Percentiles rank a stretch among this genome's conserved stretches.
Conservation (phyloP, 2,329 filamentous ascomycete genomes). For the Corinectria fuckeliana region DNA sequence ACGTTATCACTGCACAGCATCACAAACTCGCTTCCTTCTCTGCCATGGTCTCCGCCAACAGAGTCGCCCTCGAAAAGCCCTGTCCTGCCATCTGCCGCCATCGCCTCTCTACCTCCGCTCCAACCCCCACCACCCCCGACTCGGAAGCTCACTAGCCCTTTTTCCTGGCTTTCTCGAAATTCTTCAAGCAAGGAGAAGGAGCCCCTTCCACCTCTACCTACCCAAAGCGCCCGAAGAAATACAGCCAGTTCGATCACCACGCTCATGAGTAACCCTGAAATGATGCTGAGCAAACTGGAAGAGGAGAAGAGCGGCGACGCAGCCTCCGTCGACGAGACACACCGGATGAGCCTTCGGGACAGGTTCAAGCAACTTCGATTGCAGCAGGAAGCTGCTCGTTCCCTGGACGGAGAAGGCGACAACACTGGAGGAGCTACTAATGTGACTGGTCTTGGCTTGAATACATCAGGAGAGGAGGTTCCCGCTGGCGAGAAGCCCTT, state of each 20-base stretch:
- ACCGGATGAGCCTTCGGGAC: constrained; percentile 72
- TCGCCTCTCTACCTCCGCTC: constrained; percentile 41
- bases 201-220: constrained; percentile 60
- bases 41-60: constrained; percentile 72
- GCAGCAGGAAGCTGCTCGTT: constrained; percentile 72
- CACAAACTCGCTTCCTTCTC: constrained; percentile 72
- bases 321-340: constrained; percentile 53
- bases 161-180: constrained; percentile 81
- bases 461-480: constrained; percentile 35
- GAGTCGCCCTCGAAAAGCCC: constrained; percentile 56
- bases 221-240: constrained; percentile 62
- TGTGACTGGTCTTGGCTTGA: constrained; percentile 27
- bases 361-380: constrained; percentile 79
- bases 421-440: constrained; percentile 44
- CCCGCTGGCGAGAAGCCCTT: constrained; percentile 42
- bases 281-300: constrained; percentile 78
- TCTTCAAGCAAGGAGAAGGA: constrained; percentile 62
- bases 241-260: constrained; percentile 83
- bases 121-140: constrained; percentile 49
- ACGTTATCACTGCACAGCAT: constrained; percentile 72
- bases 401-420: constrained; percentile 59
- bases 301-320: constrained; percentile 66
- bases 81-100: constrained; percentile 42
- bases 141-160: constrained; percentile 86
- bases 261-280: constrained; percentile 79